Conservation (phyloP, 352 stramenopile genomes). For the Thalassiosira livingstoniorum region DNA sequence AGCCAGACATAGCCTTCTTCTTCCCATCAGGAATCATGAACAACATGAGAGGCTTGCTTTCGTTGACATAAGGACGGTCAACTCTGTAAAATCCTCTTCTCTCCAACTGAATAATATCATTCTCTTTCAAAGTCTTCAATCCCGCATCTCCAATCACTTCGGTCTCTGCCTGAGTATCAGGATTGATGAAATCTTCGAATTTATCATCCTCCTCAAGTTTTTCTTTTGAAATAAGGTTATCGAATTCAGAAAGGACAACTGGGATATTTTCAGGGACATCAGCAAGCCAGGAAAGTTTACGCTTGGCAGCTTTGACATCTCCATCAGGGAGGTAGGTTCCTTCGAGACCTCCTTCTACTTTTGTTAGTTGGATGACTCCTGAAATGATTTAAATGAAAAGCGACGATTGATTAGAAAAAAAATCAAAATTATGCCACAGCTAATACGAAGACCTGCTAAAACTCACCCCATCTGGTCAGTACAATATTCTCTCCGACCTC, state of each 20-base stretch:
- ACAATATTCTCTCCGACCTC: conserved; percentile 96
- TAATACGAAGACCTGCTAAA: conserved; percentile 14
- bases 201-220: conserved; percentile 98
- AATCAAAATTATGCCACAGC: not conserved
- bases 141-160: conserved; percentile 94
- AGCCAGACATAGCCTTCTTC: conserved; percentile 86
- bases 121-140: conserved; percentile 92
- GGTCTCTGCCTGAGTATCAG: conserved; percentile 92
- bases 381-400: not conserved
- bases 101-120: conserved; percentile 98
- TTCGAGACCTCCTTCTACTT: conserved; percentile 85
- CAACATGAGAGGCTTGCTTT: conserved; percentile 90
- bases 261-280: conserved; percentile 84
- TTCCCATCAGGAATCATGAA: conserved; percentile 99
- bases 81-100: conserved; percentile 97
- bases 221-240: conserved; percentile 98
- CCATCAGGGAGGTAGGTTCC: conserved; percentile 87
- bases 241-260: conserved; percentile 96
- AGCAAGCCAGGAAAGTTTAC: conserved; percentile 96
- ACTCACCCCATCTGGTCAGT: conserved; percentile 96
- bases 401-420: not conserved
- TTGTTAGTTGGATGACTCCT: conserved; percentile 94
- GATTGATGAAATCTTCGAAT: conserved; percentile 97
- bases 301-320: conserved; percentile 88
- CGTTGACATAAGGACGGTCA: conserved; percentile 75